Evolutionary conservation across 2,329 filamentous ascomycete genomes (phyloP).

Genomic region (Coniella lustricola): DNA sequence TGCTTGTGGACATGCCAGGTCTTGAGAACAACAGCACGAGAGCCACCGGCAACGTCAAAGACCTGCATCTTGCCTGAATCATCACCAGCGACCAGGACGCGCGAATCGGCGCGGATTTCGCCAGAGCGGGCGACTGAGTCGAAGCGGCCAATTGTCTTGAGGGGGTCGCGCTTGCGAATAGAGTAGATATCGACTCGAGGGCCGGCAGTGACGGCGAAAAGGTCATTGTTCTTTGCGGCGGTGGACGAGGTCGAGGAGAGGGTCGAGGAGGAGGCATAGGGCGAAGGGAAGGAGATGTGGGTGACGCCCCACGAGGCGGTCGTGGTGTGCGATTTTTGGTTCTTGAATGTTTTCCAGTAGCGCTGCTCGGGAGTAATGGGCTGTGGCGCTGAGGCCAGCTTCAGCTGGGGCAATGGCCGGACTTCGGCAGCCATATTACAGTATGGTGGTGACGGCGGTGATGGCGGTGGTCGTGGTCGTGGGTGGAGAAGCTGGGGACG

Average conservation of each 20-base stretch:
- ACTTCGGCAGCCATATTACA: constrained; percentile 77
- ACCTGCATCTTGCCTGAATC: constrained; percentile 90
- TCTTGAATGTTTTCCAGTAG: constrained; percentile 95
- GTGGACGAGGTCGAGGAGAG: constrained; percentile 30
- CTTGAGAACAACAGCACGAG: constrained; percentile 81
- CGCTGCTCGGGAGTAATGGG: constrained; percentile 85
- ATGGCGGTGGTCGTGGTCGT: constrained; percentile 16
- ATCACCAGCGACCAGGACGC: constrained; percentile 84
- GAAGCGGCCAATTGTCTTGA: constrained; percentile 93
- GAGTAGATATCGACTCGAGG: constrained; percentile 92
- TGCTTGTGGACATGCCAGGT: constrained; percentile 94
- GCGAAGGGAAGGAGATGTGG: constrained; percentile 68
- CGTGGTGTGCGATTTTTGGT: constrained; percentile 81
- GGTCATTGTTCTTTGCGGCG: constrained; percentile 51
- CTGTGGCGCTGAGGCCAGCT: constrained; percentile 74
- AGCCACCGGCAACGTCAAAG: constrained; percentile 65
- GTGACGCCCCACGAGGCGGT: constrained; percentile 86
- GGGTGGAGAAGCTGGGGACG: constrained; percentile 4
- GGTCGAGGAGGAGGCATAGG: constrained; percentile 27
- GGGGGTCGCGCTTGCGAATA: constrained; percentile 78
- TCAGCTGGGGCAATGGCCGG: constrained; percentile 70
- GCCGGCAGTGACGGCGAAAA: constrained; percentile 91
- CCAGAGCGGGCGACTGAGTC: constrained; percentile 85
- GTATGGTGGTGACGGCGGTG: too few species aligned
- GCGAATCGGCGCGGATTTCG: constrained; percentile 80